Evolutionary conservation across 495 filamentous ascomycete species (phyloP).

Genomic region (Bacidia rubella): DNA sequence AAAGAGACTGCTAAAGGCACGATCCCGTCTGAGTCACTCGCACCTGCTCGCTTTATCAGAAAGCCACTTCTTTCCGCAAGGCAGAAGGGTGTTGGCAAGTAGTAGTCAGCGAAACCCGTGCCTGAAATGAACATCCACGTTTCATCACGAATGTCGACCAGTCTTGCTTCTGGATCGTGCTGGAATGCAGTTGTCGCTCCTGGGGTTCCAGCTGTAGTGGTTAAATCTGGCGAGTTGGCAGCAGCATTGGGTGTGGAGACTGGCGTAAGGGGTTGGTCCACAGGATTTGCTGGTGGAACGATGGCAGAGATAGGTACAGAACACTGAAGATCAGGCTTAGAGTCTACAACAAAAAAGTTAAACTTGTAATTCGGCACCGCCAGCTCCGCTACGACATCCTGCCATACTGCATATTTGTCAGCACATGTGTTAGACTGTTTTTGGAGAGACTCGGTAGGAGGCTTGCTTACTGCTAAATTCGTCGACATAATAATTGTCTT

Average conservation of each 20-base stretch:
- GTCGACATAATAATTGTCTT: slow-evolving; percentile 55
- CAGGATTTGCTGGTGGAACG: not conserved
- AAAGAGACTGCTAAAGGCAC: slow-evolving; percentile 53
- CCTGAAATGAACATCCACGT: slow-evolving; percentile 64
- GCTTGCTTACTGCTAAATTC: slow-evolving; percentile 46
- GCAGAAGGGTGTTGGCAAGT: slow-evolving; percentile 53
- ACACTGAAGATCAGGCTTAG: slow-evolving; percentile 30
- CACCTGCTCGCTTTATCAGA: slow-evolving; percentile 59
- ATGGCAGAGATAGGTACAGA: not conserved
- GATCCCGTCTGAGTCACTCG: slow-evolving; percentile 46
- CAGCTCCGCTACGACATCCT: slow-evolving; percentile 29
- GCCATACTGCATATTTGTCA: slow-evolving; percentile 28
- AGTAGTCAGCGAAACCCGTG: slow-evolving; percentile 36
- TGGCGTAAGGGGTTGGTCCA: slow-evolving; percentile 11
- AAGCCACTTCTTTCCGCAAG: slow-evolving; percentile 59
- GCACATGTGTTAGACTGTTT: not conserved
- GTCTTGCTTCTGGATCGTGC: slow-evolving; percentile 55
- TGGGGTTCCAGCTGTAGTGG: slow-evolving; percentile 5
- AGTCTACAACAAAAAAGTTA: slow-evolving; percentile 51
- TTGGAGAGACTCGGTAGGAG: slow-evolving; percentile 4
- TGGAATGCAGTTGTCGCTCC: slow-evolving; percentile 46
- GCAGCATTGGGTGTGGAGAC: slow-evolving; percentile 8
- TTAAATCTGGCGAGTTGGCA: slow-evolving; percentile 8
- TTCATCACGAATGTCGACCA: slow-evolving; percentile 67
- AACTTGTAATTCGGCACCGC: slow-evolving; percentile 38